Base-by-base conservation (phyloP, 495 filamentous ascomycete species). In the Pseudevernia furfuracea region DNA sequence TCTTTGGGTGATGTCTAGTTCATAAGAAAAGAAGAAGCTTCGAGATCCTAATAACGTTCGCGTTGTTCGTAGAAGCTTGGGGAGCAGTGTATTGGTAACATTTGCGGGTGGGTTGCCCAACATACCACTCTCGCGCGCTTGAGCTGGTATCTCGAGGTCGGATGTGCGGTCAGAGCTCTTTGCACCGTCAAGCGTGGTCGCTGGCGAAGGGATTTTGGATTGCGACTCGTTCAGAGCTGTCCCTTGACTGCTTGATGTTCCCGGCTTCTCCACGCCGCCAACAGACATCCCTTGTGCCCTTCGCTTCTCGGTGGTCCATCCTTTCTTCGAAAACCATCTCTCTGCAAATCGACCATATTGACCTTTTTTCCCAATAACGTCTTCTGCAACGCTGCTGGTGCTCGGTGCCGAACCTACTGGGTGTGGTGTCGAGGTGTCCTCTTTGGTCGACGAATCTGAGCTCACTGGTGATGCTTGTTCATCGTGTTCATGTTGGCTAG, bases 1-100 rank as follows among this genome's bases (percentile, higher is more conserved):
- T 66, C 82, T 84, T 52, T 86, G 81, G 15, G 93, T 96, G 39
- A 97, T 80, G 71, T 97, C 92, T 73, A 89, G 82, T 66, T 98
- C 94, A 73, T 98, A 96, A 17, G 90, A 87, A 70, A 89, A 98
- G 76, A 86, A 97, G 76, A 96, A 96, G 72, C 89, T 96, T 61
- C 80, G 80, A 23, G 88, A 91, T 6, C 87, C 81, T 68, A 96
- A 89, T 58, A 95, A 77, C 56, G 96, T 78, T 71, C 87, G 89
- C 17, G 90, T 87, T 58, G 89, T 94, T 21, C 88, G 83, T 36
- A 98, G 76, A 58, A 96, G 75, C 74, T 95, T 96, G 3, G 93
- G 92, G 39, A 93, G 78, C 23, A 97, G 75, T n/a, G 73, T 71
- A 39, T 78, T 74, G 41, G 71, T 71, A 14, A 76, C 73, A 46